Conservation (phyloP, 179 eudicot species). For the Camellia oleifera region DNA sequence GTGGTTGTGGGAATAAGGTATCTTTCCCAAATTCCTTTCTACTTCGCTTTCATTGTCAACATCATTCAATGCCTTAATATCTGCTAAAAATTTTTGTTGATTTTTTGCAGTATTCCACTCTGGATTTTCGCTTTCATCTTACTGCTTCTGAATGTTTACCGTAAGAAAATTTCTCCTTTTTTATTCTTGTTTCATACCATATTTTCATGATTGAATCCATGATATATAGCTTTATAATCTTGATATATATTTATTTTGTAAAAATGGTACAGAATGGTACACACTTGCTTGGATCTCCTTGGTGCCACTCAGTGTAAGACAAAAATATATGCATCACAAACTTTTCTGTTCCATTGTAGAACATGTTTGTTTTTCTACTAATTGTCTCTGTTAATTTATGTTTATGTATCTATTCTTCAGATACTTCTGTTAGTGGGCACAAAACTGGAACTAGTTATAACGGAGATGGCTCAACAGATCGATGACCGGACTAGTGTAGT, state of each 20-base stretch:
- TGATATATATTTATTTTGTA: neutral
- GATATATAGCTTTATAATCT: neutral
- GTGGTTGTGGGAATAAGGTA: conserved; percentile 88
- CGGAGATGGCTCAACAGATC: conserved; percentile 54
- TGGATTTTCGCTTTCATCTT: conserved; percentile 39
- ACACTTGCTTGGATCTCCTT: conserved; percentile 34
- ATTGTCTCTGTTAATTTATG: too few species aligned
- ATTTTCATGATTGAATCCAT: conserved; percentile 72
- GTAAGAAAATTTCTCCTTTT: conserved; percentile 22
- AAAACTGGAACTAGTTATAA: conserved; percentile 56
- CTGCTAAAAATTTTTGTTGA: neutral
- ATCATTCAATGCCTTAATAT: too few species aligned
- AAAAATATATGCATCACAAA: neutral
- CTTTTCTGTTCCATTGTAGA: neutral
- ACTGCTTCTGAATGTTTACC: conserved; percentile 36
- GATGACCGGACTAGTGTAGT: conserved; percentile 45
- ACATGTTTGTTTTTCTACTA: neutral
- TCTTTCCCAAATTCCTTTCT: neutral
- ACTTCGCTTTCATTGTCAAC: too few species aligned
- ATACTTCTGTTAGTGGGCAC: conserved; percentile 57
- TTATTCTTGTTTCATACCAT: neutral
- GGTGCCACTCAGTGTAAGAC: conserved; percentile 38
- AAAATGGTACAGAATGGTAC: conserved; percentile 35
- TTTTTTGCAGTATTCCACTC: conserved; percentile 36
- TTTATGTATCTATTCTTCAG: conserved; percentile 19